These are phyloP conservation scores for Endocarpon pusillum DNA, from an alignment of 495 filamentous ascomycete genomes.

Conservation along the genomic window DNA sequence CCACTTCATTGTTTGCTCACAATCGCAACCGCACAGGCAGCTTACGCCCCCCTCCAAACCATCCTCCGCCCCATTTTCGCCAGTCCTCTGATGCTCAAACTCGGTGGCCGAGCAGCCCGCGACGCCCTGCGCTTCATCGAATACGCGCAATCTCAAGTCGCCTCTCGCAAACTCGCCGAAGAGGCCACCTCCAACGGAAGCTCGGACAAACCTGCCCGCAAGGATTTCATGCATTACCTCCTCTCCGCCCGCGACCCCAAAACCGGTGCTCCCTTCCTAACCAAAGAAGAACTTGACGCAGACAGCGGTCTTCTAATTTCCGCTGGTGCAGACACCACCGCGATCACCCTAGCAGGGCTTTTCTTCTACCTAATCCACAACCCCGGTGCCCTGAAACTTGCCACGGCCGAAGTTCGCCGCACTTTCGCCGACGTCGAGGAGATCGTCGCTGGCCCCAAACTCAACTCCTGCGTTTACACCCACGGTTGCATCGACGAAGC, in stretches of 20 bases:
- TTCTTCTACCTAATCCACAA: conserved; percentile 53
- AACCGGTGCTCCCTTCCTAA: conserved; percentile 41
- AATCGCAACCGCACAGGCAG: too few species aligned
- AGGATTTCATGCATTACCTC: conserved; percentile 46
- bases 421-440: conserved; percentile 33
- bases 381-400: conserved; percentile 21
- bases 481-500: conserved; percentile 41
- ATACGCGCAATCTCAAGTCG: too few species aligned
- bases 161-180: too few species aligned
- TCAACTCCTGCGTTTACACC: conserved; percentile 20
- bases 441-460: conserved; percentile 27
- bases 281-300: conserved; percentile 37
- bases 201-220: too few species aligned
- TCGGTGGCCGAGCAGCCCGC: too few species aligned
- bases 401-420: conserved; percentile 25
- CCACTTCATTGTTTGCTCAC: too few species aligned
- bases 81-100: too few species aligned
- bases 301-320: neutral
- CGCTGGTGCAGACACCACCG: conserved; percentile 45
- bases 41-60: too few species aligned
- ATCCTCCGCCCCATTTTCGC: too few species aligned
- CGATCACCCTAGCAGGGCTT: conserved; percentile 42
- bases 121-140: too few species aligned
- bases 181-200: too few species aligned
- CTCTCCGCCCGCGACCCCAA: conserved; percentile 39